Base-by-base conservation (phyloP, 495 filamentous ascomycete genomes). In the Rostrohypoxylon terebratum region DNA sequence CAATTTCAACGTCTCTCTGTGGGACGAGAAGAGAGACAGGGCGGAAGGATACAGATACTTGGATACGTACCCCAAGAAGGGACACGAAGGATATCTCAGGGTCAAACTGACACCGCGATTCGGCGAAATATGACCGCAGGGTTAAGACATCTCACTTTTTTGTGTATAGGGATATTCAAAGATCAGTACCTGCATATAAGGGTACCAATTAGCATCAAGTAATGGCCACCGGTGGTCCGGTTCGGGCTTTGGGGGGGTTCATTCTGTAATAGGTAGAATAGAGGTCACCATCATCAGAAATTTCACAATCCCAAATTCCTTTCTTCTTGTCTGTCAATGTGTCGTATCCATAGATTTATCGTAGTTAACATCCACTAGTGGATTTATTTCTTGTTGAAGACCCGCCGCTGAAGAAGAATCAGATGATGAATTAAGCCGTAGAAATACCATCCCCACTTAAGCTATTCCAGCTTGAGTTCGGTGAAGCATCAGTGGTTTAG, bases 401-500 rank as follows among this genome's bases (percentile, higher is more conserved):
- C 28, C 28, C 28, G 28, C 28, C 6, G 28, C 2, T 28, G 28
- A 28, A 28, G 28, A 28, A 28, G 28, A 28, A 28, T 28, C 28
- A 28, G 28, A 28, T 28, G 6, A 5, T 28, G 28, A 5, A 28
- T 28, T 28, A 28, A 28, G 28, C 28, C 0, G n/a, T n/a, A n/a
- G n/a, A n/a, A n/a, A n/a, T n/a, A n/a, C n/a, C n/a, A n/a, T n/a
- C n/a, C n/a, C n/a, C n/a, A n/a, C n/a, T n/a, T n/a, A n/a, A n/a
- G n/a, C n/a, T n/a, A n/a, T n/a, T n/a, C n/a, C n/a, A n/a, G n/a
- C 28, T 28, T 0, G 28, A 28, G 28, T 28, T 8, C 40, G 1
- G 16, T 16, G 2, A 45, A 58, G 77, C 75, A 78, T 79, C 78
- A 81, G 81, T 83, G 81, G 80, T 83, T 83, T 83, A 83, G 82